Base-by-base conservation (phyloP, 2,329 filamentous ascomycete genomes). In the Emmonsia crescens region DNA sequence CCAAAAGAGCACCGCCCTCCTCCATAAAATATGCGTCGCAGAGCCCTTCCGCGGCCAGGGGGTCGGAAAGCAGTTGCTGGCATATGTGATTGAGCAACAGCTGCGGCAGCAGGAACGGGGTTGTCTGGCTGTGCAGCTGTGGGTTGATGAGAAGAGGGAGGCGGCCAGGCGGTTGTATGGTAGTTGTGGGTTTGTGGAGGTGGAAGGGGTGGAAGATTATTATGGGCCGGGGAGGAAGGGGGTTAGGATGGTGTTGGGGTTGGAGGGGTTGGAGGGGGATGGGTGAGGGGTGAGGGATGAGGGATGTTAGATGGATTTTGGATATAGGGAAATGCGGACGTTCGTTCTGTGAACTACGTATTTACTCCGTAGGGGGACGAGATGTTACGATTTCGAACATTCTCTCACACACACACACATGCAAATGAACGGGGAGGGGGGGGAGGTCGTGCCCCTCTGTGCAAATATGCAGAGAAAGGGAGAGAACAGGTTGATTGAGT, bases 21-120 rank as follows among this genome's bases (percentile, higher is more conserved):
- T 83, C 51, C 80, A 83, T 67, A 83, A 83, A 65, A 72, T 82
- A 44, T 82, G 80, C 64, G 78, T 82, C 16, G 69, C 76, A 33
- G 76, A 78, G 67, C 65, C 71, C 49, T 73, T 78, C 68, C 77
- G 80, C 66, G 71, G 74, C 33, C 74, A 74, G 67, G 79, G 80
- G n/a, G 67, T 82, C 27, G 80, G 76, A 51, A 73, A 70, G 64
- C 71, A 72, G 68, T 70, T 82, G 62, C 69, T 82, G 68, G 68
- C 72, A 63, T 74, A 74, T 64, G 54, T 57, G 36, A 74, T 81
- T 65, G 71, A 74, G 58, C 66, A 71, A 57, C 72, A 74, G 57
- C 72, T 82, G 61, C 72, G 72, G 65, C 76, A 72, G 64, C 77
- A 78, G 68, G 79, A 72, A 64, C 76, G 78, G 68, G 79, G 78